These are phyloP conservation scores for Aspergillus brasiliensis DNA, from an alignment of 2,329 filamentous ascomycete species.

Conservation along the genomic window DNA sequence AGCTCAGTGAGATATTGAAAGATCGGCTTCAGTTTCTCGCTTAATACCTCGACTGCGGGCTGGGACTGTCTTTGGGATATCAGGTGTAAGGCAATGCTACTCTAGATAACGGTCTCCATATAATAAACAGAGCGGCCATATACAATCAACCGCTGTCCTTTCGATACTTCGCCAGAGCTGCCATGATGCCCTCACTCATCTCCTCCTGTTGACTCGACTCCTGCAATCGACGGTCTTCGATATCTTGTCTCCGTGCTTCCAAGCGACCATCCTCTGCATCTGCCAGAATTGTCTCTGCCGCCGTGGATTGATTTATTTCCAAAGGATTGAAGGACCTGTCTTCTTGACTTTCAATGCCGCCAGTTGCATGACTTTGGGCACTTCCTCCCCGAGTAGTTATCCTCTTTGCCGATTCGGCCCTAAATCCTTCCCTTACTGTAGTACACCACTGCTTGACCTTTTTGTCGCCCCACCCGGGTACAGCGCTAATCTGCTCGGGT, in stretches of 20 bases:
- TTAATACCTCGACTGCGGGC: not conserved
- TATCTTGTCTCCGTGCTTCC: constrained; percentile 24
- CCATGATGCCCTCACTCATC: constrained; percentile 61
- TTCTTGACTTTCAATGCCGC: not conserved
- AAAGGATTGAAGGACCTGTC: not conserved
- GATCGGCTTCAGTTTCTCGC: not conserved
- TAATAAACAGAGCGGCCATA: not conserved
- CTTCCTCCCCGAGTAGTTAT: constrained; percentile 40
- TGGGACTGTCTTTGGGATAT: not conserved
- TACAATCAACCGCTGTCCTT: constrained; percentile 32
- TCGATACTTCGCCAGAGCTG: constrained; percentile 59
- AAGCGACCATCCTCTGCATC: constrained; percentile 28
- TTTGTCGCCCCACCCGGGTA: constrained; percentile 94
- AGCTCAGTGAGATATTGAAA: no score
- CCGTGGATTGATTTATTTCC: constrained; percentile 44
- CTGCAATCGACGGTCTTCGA: constrained; percentile 9
- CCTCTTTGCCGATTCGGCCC: constrained; percentile 70
- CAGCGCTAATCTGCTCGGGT: constrained; percentile 77
- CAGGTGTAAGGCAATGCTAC: no score
- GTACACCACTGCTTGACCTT: constrained; percentile 86
- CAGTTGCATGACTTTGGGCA: constrained; percentile 32
- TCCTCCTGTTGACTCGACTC: constrained; percentile 40
- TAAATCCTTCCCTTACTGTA: constrained; percentile 82
- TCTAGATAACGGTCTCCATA: not conserved
- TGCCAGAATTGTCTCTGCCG: constrained; percentile 49